Evolutionary conservation across 2,329 filamentous ascomycete genomes (phyloP), one percentile per base, ranked within the genome.

Genomic region (Xylariales sp.): DNA sequence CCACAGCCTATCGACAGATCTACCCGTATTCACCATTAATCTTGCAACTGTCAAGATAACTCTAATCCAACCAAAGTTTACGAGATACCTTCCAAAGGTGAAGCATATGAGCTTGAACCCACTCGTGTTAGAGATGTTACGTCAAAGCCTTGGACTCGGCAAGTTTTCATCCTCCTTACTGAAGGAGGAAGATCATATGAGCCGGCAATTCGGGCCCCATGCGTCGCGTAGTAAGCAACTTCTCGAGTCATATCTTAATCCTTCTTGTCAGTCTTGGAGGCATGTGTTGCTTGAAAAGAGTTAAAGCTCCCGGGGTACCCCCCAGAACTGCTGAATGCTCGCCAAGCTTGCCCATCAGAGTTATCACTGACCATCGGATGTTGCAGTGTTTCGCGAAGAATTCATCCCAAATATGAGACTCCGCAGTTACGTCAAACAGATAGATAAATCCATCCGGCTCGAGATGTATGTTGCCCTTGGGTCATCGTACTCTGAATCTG

Each of bases 381-480:
- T n/a, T n/a, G n/a, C n/a, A n/a, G n/a, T 47, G 21, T 47, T 47
- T n/a, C 45, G 42, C 10, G 38, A 45, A 22, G 45, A 47, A 29
- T 47, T 47, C 31, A 45, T 47, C 6, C 42, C 42, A 6, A 32
- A 34, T 16, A 14, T 11, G 4, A 45, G 40, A 14, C 42, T 39
- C 15, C 33, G 33, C 3, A 18, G 33, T 10, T 44, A 47, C 18
- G 31, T 42, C 42, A 18, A 36, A 12, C 29, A 19, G 15, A 19
- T 47, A 12, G 45, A 47, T 22, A 16, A 21, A 5, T 32, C 34
- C 19, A 35, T 47, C n/a, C 38, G 14, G 10, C 16, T 27, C 11
- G 31, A 40, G 0, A 31, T 32, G 8, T 32, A 16, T 10, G 29
- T 7, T 9, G 14, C 29, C 7, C 9, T 27, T n/a, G 7, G 24